phyloP scores from a whole-genome alignment of 768 basidiomycete species.

The Russula dissimulans region DNA sequence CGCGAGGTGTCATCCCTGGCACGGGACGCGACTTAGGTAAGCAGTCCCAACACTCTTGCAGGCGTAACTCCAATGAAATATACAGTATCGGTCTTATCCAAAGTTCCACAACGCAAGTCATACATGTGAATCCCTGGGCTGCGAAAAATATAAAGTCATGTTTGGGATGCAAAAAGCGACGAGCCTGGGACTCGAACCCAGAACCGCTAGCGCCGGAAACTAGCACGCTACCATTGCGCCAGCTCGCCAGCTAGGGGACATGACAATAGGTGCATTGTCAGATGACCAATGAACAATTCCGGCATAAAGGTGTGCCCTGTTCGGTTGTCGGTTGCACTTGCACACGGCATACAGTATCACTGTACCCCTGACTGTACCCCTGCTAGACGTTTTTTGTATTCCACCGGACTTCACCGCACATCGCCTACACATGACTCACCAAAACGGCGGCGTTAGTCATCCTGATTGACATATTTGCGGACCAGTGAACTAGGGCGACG shows the following conservation, averaged over 20 bases:
- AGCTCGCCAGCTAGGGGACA: constrained; percentile 33
- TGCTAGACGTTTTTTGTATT: too few species aligned
- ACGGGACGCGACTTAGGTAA: constrained; percentile 21
- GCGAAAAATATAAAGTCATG: neutral
- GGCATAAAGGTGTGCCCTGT: too few species aligned
- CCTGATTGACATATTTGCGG: too few species aligned
- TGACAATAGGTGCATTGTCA: neutral
- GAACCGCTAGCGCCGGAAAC: constrained; percentile 57
- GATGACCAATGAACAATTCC: neutral
- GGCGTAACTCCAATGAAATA: neutral
- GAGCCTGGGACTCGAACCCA: constrained; percentile 57
- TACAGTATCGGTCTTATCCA: neutral
- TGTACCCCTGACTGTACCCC: too few species aligned
- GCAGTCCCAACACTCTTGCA: neutral
- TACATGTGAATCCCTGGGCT: neutral
- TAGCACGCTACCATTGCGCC: constrained; percentile 60
- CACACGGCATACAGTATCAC: too few species aligned
- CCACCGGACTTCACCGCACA: too few species aligned
- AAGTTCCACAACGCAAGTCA: neutral
- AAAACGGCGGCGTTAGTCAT: neutral
- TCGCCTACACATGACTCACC: too few species aligned
- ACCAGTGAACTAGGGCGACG: neutral
- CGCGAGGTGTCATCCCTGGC: too few species aligned
- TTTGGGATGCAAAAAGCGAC: constrained; percentile 32
- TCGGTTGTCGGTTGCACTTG: too few species aligned